These are phyloP conservation scores for Erythrophleum ivorense DNA, from an alignment of 331 rosid genomes.

Conservation along the genomic window DNA sequence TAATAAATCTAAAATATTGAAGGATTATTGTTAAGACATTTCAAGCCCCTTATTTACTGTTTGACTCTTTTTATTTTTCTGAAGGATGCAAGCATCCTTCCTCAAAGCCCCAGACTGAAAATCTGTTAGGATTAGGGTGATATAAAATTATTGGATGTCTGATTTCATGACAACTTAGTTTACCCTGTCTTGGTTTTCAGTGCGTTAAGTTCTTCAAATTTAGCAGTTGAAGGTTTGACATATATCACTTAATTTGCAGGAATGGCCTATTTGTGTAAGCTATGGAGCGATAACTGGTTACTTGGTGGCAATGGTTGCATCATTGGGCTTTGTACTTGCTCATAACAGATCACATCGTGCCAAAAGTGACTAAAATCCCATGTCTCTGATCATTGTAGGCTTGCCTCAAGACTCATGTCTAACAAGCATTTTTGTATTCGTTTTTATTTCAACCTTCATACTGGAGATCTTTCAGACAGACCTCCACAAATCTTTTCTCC, in stretches of 20 bases:
- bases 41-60: background rate
- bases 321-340: constrained; percentile 52
- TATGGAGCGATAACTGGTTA: constrained; percentile 81
- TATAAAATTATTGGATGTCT: constrained; percentile 10
- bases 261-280: constrained; percentile 92
- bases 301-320: constrained; percentile 58
- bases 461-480: background rate
- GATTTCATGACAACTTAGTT: background rate
- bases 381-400: background rate
- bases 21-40: constrained; percentile 8
- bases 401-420: background rate
- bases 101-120: background rate
- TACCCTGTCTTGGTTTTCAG: background rate
- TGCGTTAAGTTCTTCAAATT: constrained; percentile 1
- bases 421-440: background rate
- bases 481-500: background rate
- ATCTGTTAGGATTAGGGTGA: background rate
- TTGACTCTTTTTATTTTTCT: constrained; percentile 11
- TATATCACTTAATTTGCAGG: constrained; percentile 53
- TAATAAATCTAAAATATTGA: constrained; percentile 10
- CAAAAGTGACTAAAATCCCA: constrained; percentile 65
- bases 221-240: constrained; percentile 16
- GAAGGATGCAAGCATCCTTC: background rate
- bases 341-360: constrained; percentile 44
- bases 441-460: background rate